These are phyloP conservation scores for Noccaea bulbosa DNA, from an alignment of 345 rosid species.

Conservation along the genomic window DNA sequence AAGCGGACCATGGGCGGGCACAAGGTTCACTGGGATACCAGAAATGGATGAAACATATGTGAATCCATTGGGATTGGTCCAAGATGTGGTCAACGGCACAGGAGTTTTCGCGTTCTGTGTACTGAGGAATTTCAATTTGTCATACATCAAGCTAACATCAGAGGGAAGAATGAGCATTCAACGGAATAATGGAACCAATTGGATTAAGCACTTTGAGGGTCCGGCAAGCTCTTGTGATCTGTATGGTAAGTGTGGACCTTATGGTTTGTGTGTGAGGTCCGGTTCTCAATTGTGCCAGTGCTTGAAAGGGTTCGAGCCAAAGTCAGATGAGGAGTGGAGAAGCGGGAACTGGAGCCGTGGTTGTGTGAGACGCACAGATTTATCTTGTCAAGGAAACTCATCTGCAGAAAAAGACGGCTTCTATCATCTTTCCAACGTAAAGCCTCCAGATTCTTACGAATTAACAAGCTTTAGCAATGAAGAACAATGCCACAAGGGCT, in stretches of 20 bases:
- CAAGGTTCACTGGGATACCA: conserved; percentile 47
- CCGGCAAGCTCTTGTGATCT: conserved; percentile 37
- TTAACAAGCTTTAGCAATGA: conserved; percentile 19
- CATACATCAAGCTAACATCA: conserved; percentile 36
- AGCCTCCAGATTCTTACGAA: conserved; percentile 45
- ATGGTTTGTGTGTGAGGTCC: conserved; percentile 40
- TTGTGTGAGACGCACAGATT: conserved; percentile 41
- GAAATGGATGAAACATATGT: conserved; percentile 41
- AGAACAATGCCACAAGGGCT: conserved; percentile 36
- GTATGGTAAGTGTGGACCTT: conserved; percentile 46
- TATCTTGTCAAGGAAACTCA: conserved; percentile 34
- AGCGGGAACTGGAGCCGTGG: conserved; percentile 42
- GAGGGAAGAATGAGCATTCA: conserved; percentile 36
- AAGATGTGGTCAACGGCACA: conserved; percentile 40
- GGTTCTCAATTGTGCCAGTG: conserved; percentile 34
- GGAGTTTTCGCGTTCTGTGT: conserved; percentile 38
- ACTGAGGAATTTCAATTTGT: conserved; percentile 36
- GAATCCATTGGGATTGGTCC: conserved; percentile 40
- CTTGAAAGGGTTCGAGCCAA: conserved; percentile 46
- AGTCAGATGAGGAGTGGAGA: conserved; percentile 41
- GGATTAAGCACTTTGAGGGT: conserved; percentile 36
- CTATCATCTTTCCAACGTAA: conserved; percentile 36
- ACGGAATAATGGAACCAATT: conserved; percentile 28
- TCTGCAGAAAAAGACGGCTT: conserved; percentile 32
- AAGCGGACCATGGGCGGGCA: conserved; percentile 45